Evolutionary conservation across 1,139 yeast species (phyloP).

Genomic region (Oligophagozyma castellii): DNA sequence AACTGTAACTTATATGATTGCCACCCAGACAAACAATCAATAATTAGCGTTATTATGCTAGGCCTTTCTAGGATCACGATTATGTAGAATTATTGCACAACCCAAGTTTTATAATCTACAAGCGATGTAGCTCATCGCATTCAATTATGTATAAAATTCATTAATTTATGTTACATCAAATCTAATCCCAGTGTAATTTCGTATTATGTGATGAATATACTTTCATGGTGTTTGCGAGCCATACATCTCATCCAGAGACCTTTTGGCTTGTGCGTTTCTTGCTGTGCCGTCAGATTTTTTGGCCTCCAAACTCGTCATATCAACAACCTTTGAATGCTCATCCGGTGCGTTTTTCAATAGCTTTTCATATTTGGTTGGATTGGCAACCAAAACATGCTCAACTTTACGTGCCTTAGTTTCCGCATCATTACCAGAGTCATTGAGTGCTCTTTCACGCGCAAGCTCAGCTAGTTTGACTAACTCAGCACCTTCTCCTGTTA

Average conservation of each 20-base stretch:
- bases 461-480: conserved; percentile 14
- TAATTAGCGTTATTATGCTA: too few relatives aligned
- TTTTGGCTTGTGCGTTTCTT: background rate
- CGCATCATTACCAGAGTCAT: conserved; percentile 13
- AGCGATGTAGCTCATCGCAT: conserved; percentile 2
- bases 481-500: conserved; percentile 23
- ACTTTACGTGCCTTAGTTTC: conserved; percentile 17
- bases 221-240: background rate
- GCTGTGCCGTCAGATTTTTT: background rate
- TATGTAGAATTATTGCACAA: too few relatives aligned
- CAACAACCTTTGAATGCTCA: too few relatives aligned
- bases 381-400: conserved; percentile 22
- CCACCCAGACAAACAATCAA: background rate
- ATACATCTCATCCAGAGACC: background rate
- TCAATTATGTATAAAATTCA: too few relatives aligned
- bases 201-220: too few relatives aligned
- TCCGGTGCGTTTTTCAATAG: too few relatives aligned
- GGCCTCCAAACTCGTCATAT: background rate
- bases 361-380: conserved; percentile 23
- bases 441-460: conserved; percentile 17
- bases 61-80: too few relatives aligned
- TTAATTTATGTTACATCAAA: too few relatives aligned
- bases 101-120: too few relatives aligned
- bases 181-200: too few relatives aligned
- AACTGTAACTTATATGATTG: background rate